Evolutionary conservation across 176 grass and related monocot genomes (phyloP).

Genomic region (Ensete glaucum): DNA sequence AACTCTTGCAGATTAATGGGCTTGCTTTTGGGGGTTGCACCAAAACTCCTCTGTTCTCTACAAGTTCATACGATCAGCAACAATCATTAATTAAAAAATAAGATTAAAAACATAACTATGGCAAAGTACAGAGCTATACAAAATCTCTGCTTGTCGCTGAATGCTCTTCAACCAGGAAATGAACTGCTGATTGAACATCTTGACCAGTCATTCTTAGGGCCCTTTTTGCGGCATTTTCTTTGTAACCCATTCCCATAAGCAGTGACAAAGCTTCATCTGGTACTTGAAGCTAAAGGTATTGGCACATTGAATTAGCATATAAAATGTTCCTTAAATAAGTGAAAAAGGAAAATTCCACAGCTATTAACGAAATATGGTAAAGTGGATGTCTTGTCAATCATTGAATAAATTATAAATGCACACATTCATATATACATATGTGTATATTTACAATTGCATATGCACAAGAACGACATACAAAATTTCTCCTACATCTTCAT

Average conservation of each 20-base stretch:
- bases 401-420: too few relatives aligned
- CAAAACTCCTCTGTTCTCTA: slow-evolving; percentile 75
- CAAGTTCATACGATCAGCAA: slow-evolving; percentile 17
- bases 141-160: slow-evolving; percentile 47
- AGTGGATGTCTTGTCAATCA: too few relatives aligned
- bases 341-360: neutral
- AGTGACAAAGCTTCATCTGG: slow-evolving; percentile 87
- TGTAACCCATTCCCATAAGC: slow-evolving; percentile 79
- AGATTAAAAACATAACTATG: neutral
- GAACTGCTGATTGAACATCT: slow-evolving; percentile 76
- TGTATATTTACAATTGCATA: too few relatives aligned
- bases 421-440: too few relatives aligned
- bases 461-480: too few relatives aligned
- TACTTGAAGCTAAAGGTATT: slow-evolving; percentile 72
- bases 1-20: slow-evolving; percentile 75
- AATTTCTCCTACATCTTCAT: too few relatives aligned
- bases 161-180: slow-evolving; percentile 65
- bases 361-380: neutral
- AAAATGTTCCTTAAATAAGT: neutral
- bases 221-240: slow-evolving; percentile 58
- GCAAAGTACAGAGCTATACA: slow-evolving; percentile 37
- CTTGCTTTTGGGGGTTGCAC: slow-evolving; percentile 67
- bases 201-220: slow-evolving; percentile 82
- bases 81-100: slow-evolving; percentile 8
- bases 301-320: neutral